Evolutionary conservation across 192 early-diverging fungal genomes (phyloP).

Genomic region (Coemansia sp.): DNA sequence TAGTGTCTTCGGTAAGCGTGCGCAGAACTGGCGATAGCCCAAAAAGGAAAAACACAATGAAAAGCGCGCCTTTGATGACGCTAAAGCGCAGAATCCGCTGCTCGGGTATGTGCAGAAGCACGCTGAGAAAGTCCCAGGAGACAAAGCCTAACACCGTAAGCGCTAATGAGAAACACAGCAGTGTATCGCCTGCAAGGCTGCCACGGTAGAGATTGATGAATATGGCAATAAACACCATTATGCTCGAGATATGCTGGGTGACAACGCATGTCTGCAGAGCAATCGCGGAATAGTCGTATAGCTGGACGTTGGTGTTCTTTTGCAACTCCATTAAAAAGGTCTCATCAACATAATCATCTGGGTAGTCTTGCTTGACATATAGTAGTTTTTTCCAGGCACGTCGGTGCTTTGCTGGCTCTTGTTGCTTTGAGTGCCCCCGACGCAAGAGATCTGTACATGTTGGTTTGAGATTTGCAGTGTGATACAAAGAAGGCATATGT

Average conservation of each 20-base stretch:
- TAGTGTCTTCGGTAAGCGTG: constrained; percentile 87
- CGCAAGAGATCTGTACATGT: neutral
- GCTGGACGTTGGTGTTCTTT: constrained; percentile 86
- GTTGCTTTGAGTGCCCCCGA: neutral
- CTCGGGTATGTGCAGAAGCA: constrained; percentile 32
- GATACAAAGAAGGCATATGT: neutral
- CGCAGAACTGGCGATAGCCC: constrained; percentile 87
- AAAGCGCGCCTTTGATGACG: constrained; percentile 61
- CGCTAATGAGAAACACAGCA: constrained; percentile 61
- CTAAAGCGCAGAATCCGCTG: constrained; percentile 42
- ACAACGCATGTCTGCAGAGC: constrained; percentile 74
- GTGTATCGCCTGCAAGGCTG: constrained; percentile 56
- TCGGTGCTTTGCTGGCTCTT: constrained; percentile 11
- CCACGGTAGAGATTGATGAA: constrained; percentile 74
- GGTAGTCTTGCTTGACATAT: constrained; percentile 85
- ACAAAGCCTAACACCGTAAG: constrained; percentile 66
- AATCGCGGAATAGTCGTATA: constrained; percentile 80
- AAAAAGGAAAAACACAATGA: constrained; percentile 76
- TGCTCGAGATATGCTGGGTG: constrained; percentile 82
- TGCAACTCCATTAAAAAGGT: constrained; percentile 86
- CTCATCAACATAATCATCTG: constrained; percentile 89
- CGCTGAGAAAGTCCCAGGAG: constrained; percentile 62
- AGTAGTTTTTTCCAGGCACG: constrained; percentile 74
- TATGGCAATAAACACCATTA: constrained; percentile 85
- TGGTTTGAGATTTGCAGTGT: neutral